phyloP scores from a whole-genome alignment of 192 early-diverging fungal genomes.

The Kickxella alabastrina region DNA sequence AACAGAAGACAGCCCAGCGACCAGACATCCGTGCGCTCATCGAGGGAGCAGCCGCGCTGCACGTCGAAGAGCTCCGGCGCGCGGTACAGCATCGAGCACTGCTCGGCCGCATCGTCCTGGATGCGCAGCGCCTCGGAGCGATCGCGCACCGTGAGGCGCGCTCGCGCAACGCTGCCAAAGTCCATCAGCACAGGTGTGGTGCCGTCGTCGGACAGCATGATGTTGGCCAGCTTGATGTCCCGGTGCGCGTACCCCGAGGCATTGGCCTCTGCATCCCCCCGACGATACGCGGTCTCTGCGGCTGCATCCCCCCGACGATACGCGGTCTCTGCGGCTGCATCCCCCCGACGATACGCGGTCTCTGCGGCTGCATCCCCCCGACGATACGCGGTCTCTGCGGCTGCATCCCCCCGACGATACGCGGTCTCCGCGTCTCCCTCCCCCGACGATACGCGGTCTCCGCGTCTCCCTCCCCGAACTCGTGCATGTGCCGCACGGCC shows the following conservation, averaged over 20 bases:
- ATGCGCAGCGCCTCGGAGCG: conserved; percentile 60
- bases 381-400: no score
- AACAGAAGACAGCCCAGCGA: conserved; percentile 69
- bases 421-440: no score
- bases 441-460: no score
- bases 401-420: no score
- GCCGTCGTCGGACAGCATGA: conserved; percentile 64
- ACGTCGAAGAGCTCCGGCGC: conserved; percentile 82
- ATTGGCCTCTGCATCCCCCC: conserved; percentile 2
- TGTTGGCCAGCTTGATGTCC: conserved; percentile 75
- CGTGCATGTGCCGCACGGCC: conserved; percentile 57
- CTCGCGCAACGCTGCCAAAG: conserved; percentile 64
- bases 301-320: no score
- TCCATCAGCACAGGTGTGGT: conserved; percentile 71
- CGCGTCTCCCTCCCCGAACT: no score
- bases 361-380: no score
- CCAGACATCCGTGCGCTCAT: conserved; percentile 78
- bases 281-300: no score
- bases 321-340: no score
- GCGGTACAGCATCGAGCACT: conserved; percentile 70
- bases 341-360: no score
- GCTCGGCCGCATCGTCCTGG: conserved; percentile 68
- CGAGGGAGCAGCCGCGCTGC: conserved; percentile 55
- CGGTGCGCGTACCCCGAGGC: conserved; percentile 62
- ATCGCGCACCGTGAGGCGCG: conserved; percentile 54